These are phyloP conservation scores for Heimioporus sp. DNA, from an alignment of 768 basidiomycete species.

Conservation along the genomic window DNA sequence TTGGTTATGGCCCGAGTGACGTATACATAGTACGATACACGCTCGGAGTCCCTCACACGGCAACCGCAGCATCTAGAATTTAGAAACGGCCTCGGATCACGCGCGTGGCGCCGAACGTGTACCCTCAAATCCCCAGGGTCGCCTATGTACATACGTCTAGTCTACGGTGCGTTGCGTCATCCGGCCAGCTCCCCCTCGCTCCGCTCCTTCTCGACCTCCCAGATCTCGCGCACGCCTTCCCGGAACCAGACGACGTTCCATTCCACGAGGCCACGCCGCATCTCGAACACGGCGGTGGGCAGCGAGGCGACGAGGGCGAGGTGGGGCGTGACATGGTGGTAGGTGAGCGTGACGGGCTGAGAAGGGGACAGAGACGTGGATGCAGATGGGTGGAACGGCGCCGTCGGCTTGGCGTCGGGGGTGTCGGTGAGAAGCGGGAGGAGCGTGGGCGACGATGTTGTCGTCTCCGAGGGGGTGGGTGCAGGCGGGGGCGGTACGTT, in stretches of 20 bases:
- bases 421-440: not conserved
- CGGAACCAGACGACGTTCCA: slow-evolving; percentile 87
- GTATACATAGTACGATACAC: too few species aligned
- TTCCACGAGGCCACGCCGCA: slow-evolving; percentile 73
- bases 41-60: too few species aligned
- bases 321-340: slow-evolving; percentile 74
- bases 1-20: too few species aligned
- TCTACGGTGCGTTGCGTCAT: not conserved
- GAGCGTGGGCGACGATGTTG: not conserved
- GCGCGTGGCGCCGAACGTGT: too few species aligned
- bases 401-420: slow-evolving; percentile 9
- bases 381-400: slow-evolving; percentile 67
- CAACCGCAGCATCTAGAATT: too few species aligned
- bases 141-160: too few species aligned
- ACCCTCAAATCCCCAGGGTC: too few species aligned
- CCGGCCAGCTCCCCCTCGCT: slow-evolving; percentile 20
- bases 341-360: slow-evolving; percentile 70
- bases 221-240: slow-evolving; percentile 81
- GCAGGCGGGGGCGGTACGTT: slow-evolving; percentile 13
- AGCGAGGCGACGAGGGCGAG: slow-evolving; percentile 71
- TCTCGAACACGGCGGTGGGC: slow-evolving; percentile 70
- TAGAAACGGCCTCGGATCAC: too few species aligned
- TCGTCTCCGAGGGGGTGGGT: not conserved
- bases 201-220: slow-evolving; percentile 65
- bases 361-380: slow-evolving; percentile 60